A percentile compares a stretch with the other conserved stretches of the same genome.
Conservation (phyloP, 306 rosid genomes). For the Crotalaria pallida region DNA sequence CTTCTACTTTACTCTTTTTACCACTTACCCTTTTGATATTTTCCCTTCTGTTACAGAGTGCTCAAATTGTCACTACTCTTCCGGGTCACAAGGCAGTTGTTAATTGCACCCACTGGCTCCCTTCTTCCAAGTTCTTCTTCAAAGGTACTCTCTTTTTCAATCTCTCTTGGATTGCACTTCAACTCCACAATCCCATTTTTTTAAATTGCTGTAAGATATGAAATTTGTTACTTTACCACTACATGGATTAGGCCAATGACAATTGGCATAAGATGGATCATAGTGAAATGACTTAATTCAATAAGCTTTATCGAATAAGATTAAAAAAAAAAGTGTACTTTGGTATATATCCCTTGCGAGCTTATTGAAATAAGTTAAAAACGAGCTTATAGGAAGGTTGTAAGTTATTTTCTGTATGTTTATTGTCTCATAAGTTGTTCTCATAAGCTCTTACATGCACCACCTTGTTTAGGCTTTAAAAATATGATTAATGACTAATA, state of each 20-base stretch:
- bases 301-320: too few species aligned
- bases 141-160: conserved; percentile 46
- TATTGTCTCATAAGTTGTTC: too few species aligned
- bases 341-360: too few species aligned
- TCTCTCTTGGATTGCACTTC: not conserved
- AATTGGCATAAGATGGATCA: not conserved
- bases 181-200: not conserved
- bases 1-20: not conserved
- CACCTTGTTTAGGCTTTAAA: not conserved
- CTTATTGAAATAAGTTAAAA: too few species aligned
- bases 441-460: too few species aligned
- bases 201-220: not conserved
- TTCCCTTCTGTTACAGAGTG: conserved; percentile 47
- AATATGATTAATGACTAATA: not conserved
- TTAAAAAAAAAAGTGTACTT: too few species aligned
- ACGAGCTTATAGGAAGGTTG: too few species aligned
- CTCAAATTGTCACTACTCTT: conserved; percentile 87
- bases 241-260: not conserved
- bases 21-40: not conserved
- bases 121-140: conserved; percentile 58
- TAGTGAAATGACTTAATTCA: not conserved
- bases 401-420: too few species aligned
- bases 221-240: not conserved
- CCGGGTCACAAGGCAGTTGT: conserved; percentile 86
- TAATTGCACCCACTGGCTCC: conserved; percentile 95